Evolutionary conservation across 2,329 filamentous ascomycete species (phyloP).

Genomic region (Ramularia collo-cygni): DNA sequence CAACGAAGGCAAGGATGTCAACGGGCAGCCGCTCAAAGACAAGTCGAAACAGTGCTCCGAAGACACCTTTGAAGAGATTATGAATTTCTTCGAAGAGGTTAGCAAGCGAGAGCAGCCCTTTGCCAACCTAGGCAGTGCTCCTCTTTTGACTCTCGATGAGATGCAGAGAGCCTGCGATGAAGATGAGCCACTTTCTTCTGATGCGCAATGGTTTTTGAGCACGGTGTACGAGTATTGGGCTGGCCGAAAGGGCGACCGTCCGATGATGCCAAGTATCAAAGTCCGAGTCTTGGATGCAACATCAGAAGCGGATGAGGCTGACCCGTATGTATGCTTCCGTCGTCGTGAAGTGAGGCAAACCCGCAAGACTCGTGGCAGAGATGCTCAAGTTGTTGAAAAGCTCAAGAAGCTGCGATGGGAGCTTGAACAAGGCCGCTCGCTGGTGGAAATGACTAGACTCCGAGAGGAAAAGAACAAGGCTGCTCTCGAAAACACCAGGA

Average conservation of each 20-base stretch:
- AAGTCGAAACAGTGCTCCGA: conserved; percentile 62
- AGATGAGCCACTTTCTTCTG: conserved; percentile 47
- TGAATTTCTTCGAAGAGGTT: conserved; percentile 91
- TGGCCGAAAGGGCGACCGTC: conserved; percentile 60
- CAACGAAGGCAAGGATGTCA: conserved; percentile 65
- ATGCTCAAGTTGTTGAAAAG: conserved; percentile 91
- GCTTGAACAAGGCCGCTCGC: conserved; percentile 77
- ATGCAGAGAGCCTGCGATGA: conserved; percentile 53
- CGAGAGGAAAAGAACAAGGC: conserved; percentile 76
- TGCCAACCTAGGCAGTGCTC: conserved; percentile 70
- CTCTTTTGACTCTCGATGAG: conserved; percentile 55
- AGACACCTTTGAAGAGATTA: conserved; percentile 86
- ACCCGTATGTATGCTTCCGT: conserved; percentile 97
- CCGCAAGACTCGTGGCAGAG: conserved; percentile 87
- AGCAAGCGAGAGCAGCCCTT: conserved; percentile 78
- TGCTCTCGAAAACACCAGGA: conserved; percentile 64
- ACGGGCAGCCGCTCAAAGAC: conserved; percentile 29
- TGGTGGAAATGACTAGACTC: conserved; percentile 69
- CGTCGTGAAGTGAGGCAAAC: conserved; percentile 89
- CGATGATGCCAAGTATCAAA: conserved; percentile 74
- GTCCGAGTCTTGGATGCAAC: conserved; percentile 69
- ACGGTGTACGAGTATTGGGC: conserved; percentile 90
- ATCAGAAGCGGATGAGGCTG: conserved; percentile 87
- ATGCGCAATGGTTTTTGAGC: conserved; percentile 58
- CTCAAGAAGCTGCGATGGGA: conserved; percentile 85